These are phyloP conservation scores for Candida oleophila DNA, from an alignment of 805 yeast species.

Conservation along the genomic window DNA sequence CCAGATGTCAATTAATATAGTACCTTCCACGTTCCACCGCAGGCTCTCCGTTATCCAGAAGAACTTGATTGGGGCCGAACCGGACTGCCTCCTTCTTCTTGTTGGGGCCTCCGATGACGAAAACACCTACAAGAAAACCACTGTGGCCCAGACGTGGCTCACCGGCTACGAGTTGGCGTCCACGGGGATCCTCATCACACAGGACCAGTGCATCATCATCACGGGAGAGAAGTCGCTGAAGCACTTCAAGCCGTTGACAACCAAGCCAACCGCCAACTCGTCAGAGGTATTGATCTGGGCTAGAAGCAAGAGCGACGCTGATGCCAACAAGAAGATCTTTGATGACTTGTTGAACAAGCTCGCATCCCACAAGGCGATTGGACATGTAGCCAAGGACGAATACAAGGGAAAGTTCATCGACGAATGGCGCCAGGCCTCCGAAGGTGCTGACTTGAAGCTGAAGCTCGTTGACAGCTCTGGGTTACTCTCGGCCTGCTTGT, in stretches of 20 bases:
- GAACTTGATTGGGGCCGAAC: conserved; percentile 22
- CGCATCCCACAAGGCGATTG: conserved; percentile 51
- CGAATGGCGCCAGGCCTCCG: conserved; percentile 57
- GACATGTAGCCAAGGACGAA: conserved; percentile 71
- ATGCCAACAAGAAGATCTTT: conserved; percentile 68
- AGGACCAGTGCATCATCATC: conserved; percentile 58
- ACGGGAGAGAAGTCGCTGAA: conserved; percentile 86
- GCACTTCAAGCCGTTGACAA: conserved; percentile 61
- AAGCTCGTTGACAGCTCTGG: conserved; percentile 49
- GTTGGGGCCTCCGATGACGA: conserved; percentile 87
- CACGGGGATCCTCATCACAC: conserved; percentile 67
- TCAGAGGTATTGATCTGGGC: conserved; percentile 58
- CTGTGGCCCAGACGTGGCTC: conserved; percentile 86
- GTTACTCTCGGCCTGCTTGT: conserved; percentile 56
- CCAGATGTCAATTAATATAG: conserved; percentile 48
- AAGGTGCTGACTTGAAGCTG: conserved; percentile 30
- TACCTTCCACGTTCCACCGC: conserved; percentile 50
- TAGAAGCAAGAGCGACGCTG: conserved; percentile 72
- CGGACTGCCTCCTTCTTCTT: conserved; percentile 48
- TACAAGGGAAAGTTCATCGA: conserved; percentile 81
- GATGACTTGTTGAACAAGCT: conserved; percentile 52
- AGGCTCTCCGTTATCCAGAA: conserved; percentile 45
- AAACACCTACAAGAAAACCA: conserved; percentile 85
- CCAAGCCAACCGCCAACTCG: conserved; percentile 37
- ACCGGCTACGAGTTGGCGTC: conserved; percentile 96